These are phyloP conservation scores for Atalantia buxifolia DNA, from an alignment of 345 rosid genomes.

Conservation along the genomic window DNA sequence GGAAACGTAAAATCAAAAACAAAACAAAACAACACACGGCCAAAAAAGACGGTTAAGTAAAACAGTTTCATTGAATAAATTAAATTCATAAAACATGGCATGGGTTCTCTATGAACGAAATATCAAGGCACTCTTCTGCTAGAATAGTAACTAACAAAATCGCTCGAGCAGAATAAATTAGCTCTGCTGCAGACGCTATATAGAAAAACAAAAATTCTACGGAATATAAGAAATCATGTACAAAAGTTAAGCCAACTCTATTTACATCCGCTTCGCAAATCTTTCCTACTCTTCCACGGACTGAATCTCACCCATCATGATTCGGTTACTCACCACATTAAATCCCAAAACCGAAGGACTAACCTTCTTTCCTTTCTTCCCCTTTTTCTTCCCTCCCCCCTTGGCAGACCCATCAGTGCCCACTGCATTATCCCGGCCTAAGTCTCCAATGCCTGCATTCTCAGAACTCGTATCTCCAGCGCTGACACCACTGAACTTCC, in stretches of 20 bases:
- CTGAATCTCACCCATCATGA: conserved; percentile 99
- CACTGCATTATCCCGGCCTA: conserved; percentile 5
- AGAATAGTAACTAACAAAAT: conserved; percentile 34
- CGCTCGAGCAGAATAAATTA: conserved; percentile 40
- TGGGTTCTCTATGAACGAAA: background rate
- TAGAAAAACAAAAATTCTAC: conserved; percentile 23
- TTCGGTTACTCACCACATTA: conserved; percentile 92
- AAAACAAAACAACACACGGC: background rate
- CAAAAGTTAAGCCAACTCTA: conserved; percentile 34
- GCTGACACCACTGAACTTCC: conserved; percentile 35
- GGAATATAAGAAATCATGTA: conserved; percentile 22
- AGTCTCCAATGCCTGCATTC: conserved; percentile 19
- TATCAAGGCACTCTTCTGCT: background rate
- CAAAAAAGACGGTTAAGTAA: background rate
- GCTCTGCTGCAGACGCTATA: conserved; percentile 29
- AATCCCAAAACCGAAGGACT: conserved; percentile 81
- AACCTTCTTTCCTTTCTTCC: conserved; percentile 90
- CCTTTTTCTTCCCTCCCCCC: conserved; percentile 77
- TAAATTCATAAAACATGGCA: background rate
- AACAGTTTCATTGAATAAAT: background rate
- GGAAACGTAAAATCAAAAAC: too few relatives aligned
- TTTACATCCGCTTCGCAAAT: conserved; percentile 31
- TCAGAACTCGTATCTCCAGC: conserved; percentile 41
- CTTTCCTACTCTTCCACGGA: conserved; percentile 60
- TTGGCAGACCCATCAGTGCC: conserved; percentile 48